Evolutionary conservation across 2,329 filamentous ascomycete species (phyloP).

Genomic region (Metarhizium album): DNA sequence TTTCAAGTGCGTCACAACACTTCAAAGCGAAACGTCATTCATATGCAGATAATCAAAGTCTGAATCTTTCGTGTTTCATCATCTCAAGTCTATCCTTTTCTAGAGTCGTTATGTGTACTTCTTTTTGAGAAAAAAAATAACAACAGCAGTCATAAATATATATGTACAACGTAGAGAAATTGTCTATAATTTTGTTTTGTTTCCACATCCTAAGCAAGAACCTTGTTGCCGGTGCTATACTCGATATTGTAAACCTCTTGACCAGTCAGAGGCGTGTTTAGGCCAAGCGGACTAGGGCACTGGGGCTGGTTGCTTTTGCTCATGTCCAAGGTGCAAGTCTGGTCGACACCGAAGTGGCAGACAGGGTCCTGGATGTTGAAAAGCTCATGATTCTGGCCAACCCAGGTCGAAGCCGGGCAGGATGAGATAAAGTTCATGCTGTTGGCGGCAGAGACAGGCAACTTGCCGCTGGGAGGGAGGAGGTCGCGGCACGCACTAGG

Average conservation of each 20-base stretch:
- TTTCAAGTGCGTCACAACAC: not conserved
- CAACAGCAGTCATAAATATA: too few relatives aligned
- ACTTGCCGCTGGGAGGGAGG: slow-evolving; percentile 35
- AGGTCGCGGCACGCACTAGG: slow-evolving; percentile 38
- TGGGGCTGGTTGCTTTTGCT: slow-evolving; percentile 38
- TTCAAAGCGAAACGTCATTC: not conserved
- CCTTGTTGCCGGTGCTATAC: slow-evolving; percentile 36
- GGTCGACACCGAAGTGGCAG: slow-evolving; percentile 39
- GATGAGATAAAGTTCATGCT: slow-evolving; percentile 42
- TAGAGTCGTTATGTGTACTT: not conserved
- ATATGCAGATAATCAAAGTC: not conserved
- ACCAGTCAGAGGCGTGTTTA: slow-evolving; percentile 11
- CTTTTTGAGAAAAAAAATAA: not conserved
- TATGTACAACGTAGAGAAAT: slow-evolving; percentile 2
- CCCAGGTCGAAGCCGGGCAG: slow-evolving; percentile 39
- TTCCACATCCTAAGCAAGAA: slow-evolving; percentile 10
- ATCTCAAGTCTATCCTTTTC: too few relatives aligned
- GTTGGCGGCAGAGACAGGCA: slow-evolving; percentile 45
- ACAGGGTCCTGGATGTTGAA: slow-evolving; percentile 42
- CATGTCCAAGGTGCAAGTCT: slow-evolving; percentile 38
- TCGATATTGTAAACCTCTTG: slow-evolving; percentile 39
- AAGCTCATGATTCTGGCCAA: slow-evolving; percentile 40
- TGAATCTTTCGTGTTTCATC: too few relatives aligned
- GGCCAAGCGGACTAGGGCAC: slow-evolving; percentile 36
- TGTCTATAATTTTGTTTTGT: not conserved